Conservation (phyloP, 805 yeast genomes). For the Spencermartinsiella europaea region DNA sequence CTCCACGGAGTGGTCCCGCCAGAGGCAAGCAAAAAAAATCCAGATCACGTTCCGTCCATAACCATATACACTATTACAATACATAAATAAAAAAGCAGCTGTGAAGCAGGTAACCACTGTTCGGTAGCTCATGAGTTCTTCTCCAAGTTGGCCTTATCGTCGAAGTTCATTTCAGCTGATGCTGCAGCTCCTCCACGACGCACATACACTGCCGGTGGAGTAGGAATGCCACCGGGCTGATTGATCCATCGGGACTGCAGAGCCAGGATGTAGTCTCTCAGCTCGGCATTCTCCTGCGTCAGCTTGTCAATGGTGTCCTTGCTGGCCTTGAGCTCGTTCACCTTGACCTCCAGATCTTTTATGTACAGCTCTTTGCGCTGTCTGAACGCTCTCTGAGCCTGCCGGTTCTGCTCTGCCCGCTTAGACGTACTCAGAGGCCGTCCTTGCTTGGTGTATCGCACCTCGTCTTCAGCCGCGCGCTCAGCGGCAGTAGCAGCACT, state of each 20-base stretch:
- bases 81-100: too few species aligned
- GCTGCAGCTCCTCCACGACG: not conserved
- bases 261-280: slow-evolving; percentile 66
- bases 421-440: slow-evolving; percentile 40
- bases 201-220: slow-evolving; percentile 35
- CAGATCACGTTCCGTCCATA: too few species aligned
- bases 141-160: not conserved
- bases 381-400: slow-evolving; percentile 88
- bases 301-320: slow-evolving; percentile 62
- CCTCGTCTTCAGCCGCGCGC: not conserved
- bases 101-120: too few species aligned
- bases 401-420: slow-evolving; percentile 88
- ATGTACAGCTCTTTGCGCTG: slow-evolving; percentile 76
- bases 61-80: too few species aligned
- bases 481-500: not conserved
- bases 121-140: not conserved
- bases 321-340: slow-evolving; percentile 56
- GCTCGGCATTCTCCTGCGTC: slow-evolving; percentile 61
- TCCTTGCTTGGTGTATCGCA: not conserved
- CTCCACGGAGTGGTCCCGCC: not conserved
- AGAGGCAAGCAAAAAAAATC: not conserved
- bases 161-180: not conserved
- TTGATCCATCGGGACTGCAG: slow-evolving; percentile 64
- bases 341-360: slow-evolving; percentile 70
- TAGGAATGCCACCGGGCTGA: slow-evolving; percentile 40